Evolutionary conservation across 2,329 filamentous ascomycete genomes (phyloP).

Genomic region (Ilyonectria robusta): DNA sequence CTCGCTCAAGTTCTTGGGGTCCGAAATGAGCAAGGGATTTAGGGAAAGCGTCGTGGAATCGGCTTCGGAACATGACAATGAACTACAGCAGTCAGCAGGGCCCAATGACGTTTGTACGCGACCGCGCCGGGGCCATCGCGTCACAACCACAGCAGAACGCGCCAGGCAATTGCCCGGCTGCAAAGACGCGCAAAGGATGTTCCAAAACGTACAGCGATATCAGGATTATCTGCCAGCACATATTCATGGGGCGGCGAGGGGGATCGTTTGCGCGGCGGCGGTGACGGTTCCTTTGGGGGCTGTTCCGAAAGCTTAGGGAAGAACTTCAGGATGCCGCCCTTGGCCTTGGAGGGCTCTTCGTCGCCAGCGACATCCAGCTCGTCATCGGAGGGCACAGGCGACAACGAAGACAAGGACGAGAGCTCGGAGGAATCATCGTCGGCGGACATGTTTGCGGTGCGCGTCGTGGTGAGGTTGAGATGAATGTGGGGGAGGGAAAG

Average conservation of each 20-base stretch:
- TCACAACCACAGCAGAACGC: slow-evolving; percentile 58
- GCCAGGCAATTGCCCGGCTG: slow-evolving; percentile 42
- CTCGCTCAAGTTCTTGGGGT: slow-evolving; percentile 93
- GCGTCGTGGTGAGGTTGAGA: slow-evolving; percentile 48
- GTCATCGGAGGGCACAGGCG: slow-evolving; percentile 60
- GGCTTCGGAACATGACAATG: slow-evolving; percentile 97
- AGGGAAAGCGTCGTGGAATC: slow-evolving; percentile 91
- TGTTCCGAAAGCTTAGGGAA: slow-evolving; percentile 71
- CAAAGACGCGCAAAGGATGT: background rate
- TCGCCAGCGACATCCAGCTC: slow-evolving; percentile 64
- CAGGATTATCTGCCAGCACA: slow-evolving; percentile 89
- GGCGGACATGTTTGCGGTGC: slow-evolving; percentile 64
- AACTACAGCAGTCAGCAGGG: slow-evolving; percentile 74
- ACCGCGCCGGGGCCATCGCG: slow-evolving; percentile 61
- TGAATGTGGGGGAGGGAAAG: slow-evolving; percentile 52
- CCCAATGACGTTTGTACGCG: slow-evolving; percentile 60
- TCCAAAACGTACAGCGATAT: slow-evolving; percentile 88
- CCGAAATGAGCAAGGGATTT: slow-evolving; percentile 91
- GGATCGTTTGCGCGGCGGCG: slow-evolving; percentile 82
- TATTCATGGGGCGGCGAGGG: slow-evolving; percentile 93
- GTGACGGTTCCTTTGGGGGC: slow-evolving; percentile 71
- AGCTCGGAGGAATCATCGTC: slow-evolving; percentile 76
- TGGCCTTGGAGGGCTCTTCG: slow-evolving; percentile 53
- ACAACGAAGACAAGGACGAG: slow-evolving; percentile 69
- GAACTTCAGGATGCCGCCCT: slow-evolving; percentile 76